Conservation (phyloP, 1,284 basidiomycete species). For the Coniophora puteana region DNA sequence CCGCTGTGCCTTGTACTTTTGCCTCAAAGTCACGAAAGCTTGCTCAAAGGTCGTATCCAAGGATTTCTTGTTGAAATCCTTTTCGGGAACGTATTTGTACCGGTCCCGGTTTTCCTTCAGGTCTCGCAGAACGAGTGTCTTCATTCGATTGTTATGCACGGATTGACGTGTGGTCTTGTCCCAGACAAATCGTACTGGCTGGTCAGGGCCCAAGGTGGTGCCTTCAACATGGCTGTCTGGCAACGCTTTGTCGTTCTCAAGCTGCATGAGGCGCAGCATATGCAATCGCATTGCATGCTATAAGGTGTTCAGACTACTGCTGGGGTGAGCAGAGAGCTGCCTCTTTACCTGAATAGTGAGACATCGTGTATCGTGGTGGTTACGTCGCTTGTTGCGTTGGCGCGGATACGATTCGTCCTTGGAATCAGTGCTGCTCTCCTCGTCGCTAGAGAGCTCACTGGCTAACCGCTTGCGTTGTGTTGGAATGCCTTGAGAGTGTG, state of each 20-base stretch:
- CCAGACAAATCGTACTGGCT: slow-evolving; percentile 72
- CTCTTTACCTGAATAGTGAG: slow-evolving; percentile 60
- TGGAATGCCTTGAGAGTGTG: slow-evolving; percentile 5
- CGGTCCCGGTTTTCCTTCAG: slow-evolving; percentile 48
- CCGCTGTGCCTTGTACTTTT: slow-evolving; percentile 59
- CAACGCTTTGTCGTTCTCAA: slow-evolving; percentile 51
- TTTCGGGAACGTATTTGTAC: slow-evolving; percentile 60
- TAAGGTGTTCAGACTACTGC: slow-evolving; percentile 8
- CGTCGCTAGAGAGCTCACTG: slow-evolving; percentile 32
- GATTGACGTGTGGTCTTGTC: slow-evolving; percentile 70
- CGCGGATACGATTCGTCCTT: slow-evolving; percentile 26
- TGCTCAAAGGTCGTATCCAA: slow-evolving; percentile 66
- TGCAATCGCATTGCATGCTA: slow-evolving; percentile 70
- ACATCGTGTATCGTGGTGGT: slow-evolving; percentile 58
- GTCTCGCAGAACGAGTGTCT: slow-evolving; percentile 54
- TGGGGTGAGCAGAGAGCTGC: slow-evolving; percentile 2
- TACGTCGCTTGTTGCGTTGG: slow-evolving; percentile 42
- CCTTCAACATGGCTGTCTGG: slow-evolving; percentile 61
- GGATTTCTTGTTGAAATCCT: slow-evolving; percentile 61
- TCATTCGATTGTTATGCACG: slow-evolving; percentile 67
- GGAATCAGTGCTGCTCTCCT: slow-evolving; percentile 32
- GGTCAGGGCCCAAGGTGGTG: slow-evolving; percentile 32
- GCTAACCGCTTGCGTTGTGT: slow-evolving; percentile 32
- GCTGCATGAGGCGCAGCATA: slow-evolving; percentile 51
- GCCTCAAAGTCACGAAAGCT: slow-evolving; percentile 61